Evolutionary conservation across 495 filamentous ascomycete genomes (phyloP).

Genomic region (Daldinia bambusicola): DNA sequence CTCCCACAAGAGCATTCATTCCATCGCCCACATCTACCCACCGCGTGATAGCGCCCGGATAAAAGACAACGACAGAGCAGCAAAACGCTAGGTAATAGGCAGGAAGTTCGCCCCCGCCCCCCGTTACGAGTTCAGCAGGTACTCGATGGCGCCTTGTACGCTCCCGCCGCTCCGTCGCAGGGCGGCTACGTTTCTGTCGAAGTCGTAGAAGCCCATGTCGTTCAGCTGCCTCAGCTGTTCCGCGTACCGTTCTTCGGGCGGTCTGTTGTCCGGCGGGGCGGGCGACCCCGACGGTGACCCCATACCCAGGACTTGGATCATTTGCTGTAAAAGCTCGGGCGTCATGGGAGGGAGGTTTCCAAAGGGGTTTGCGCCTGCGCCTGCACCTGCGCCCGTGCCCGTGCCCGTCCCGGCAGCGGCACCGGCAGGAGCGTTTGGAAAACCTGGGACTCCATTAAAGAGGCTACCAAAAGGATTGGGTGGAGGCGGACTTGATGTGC

Average conservation of each 20-base stretch:
- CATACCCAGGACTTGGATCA: constrained; percentile 52
- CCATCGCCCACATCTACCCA: constrained; percentile 15
- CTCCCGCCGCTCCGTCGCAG: constrained; percentile 90
- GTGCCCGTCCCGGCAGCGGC: constrained; percentile 29
- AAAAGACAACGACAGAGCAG: not conserved
- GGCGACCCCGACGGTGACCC: constrained; percentile 53
- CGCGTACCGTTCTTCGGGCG: constrained; percentile 92
- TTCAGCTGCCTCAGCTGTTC: constrained; percentile 92
- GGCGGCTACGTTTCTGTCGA: constrained; percentile 90
- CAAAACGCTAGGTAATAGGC: not conserved
- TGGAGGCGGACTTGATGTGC: constrained; percentile 39
- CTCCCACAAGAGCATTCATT: not conserved
- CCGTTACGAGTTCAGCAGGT: constrained; percentile 61
- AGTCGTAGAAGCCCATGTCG: constrained; percentile 99
- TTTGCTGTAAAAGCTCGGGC: constrained; percentile 60
- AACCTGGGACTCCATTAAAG: constrained; percentile 44
- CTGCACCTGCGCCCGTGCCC: constrained; percentile 8
- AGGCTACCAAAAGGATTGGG: constrained; percentile 58
- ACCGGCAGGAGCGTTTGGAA: constrained; percentile 23
- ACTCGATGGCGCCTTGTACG: constrained; percentile 94
- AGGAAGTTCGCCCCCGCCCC: not conserved
- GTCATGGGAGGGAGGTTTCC: constrained; percentile 30
- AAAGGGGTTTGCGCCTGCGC: constrained; percentile 37
- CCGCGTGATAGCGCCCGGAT: constrained; percentile 10
- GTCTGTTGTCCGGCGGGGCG: constrained; percentile 77